Conservation (phyloP, 1,139 yeast species). For the Kodamaea sp. region DNA sequence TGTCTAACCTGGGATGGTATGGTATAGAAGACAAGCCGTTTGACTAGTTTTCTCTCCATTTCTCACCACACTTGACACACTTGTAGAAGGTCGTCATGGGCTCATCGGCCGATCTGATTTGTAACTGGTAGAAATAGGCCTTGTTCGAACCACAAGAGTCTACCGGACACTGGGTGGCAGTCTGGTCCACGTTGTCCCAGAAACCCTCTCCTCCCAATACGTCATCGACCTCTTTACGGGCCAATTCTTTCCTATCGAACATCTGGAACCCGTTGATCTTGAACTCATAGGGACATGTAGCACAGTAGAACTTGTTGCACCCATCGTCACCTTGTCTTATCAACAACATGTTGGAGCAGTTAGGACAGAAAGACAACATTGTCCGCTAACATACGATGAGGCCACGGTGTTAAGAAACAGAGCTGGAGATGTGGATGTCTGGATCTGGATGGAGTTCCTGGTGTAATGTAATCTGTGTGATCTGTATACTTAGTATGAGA, state of each 20-base stretch:
- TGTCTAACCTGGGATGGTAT: too few species aligned
- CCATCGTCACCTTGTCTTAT: slow-evolving; percentile 45
- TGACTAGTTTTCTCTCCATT: slow-evolving; percentile 89
- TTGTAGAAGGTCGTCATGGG: slow-evolving; percentile 97
- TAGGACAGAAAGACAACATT: slow-evolving; percentile 93
- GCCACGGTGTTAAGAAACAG: too few species aligned
- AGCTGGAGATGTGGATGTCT: too few species aligned
- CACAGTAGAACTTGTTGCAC: slow-evolving; percentile 68
- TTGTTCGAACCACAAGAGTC: slow-evolving; percentile 84
- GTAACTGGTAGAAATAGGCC: slow-evolving; percentile 96
- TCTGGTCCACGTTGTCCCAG: slow-evolving; percentile 97
- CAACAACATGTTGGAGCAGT: slow-evolving; percentile 86
- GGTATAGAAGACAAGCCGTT: too few species aligned
- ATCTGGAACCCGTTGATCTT: slow-evolving; percentile 81
- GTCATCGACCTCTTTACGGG: slow-evolving; percentile 91
- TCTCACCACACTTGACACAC: slow-evolving; percentile 89
- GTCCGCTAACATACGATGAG: too few species aligned
- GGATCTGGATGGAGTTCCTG: too few species aligned
- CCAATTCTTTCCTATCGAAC: slow-evolving; percentile 79
- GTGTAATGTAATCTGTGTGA: too few species aligned
- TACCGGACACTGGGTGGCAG: slow-evolving; percentile 84
- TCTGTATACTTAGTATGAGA: too few species aligned
- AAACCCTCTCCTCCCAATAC: slow-evolving; percentile 97
- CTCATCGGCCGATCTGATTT: slow-evolving; percentile 88
- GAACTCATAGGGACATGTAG: slow-evolving; percentile 94